These are phyloP conservation scores for Xylaria polymorpha DNA, from an alignment of 2,329 filamentous ascomycete species.

Conservation along the genomic window DNA sequence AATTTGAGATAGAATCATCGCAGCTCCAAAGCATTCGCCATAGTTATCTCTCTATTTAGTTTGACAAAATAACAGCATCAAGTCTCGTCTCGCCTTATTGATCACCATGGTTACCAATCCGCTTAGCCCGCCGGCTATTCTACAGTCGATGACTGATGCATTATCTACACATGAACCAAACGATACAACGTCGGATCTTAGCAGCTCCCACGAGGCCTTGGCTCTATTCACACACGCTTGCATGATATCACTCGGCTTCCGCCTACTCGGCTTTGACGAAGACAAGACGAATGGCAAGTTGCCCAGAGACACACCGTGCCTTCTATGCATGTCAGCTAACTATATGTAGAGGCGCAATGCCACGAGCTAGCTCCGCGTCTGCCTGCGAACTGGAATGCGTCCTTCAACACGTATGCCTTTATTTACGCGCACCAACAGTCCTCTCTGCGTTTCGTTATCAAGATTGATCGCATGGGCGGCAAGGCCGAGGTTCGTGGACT, in stretches of 20 bases:
- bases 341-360: constrained; percentile 64
- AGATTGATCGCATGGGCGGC: constrained; percentile 81
- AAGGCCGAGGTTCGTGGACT: constrained; percentile 88
- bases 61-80: not conserved
- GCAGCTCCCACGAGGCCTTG: constrained; percentile 82
- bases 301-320: not conserved
- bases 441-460: constrained; percentile 84
- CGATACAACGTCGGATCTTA: constrained; percentile 71
- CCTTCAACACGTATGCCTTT: constrained; percentile 78
- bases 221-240: constrained; percentile 86
- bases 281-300: constrained; percentile 75
- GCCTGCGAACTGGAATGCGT: constrained; percentile 82
- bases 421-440: constrained; percentile 89
- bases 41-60: not conserved
- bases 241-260: constrained; percentile 83
- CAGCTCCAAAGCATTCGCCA: not conserved
- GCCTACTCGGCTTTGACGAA: constrained; percentile 84
- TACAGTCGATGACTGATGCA: constrained; percentile 69
- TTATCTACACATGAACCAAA: constrained; percentile 64
- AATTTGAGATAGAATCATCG: not conserved
- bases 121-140: constrained; percentile 58
- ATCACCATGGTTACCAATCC: constrained; percentile 50
- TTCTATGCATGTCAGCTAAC: constrained; percentile 13
- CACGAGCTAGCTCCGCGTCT: constrained; percentile 70
- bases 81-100: not conserved